Evolutionary conservation across 345 rosid species (phyloP).

Genomic region (Salix suchowensis): DNA sequence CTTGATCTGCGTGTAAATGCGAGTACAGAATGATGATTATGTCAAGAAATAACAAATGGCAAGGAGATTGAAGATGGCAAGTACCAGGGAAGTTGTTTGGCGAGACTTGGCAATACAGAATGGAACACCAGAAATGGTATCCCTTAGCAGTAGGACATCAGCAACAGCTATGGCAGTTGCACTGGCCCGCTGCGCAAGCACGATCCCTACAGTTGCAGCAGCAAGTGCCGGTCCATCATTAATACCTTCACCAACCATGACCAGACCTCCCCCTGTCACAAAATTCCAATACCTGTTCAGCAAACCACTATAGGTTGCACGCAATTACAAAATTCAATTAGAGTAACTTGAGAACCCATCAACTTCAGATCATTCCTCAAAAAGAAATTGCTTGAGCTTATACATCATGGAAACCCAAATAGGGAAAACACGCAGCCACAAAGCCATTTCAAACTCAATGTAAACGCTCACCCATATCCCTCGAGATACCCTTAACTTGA

Average conservation of each 20-base stretch:
- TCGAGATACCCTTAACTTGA: slow-evolving; percentile 64
- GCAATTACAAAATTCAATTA: not conserved
- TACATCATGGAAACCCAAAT: not conserved
- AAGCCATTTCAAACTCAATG: not conserved
- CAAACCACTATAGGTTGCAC: not conserved
- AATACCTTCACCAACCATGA: slow-evolving; percentile 97
- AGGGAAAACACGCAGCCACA: not conserved
- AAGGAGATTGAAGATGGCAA: not conserved
- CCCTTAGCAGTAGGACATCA: slow-evolving; percentile 69
- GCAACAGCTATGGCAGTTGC: slow-evolving; percentile 96
- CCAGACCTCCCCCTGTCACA: slow-evolving; percentile 78
- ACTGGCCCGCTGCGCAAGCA: slow-evolving; percentile 96
- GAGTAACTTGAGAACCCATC: not conserved
- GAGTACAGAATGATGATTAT: not conserved
- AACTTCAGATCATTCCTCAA: not conserved
- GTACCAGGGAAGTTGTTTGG: slow-evolving; percentile 78
- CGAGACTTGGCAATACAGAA: slow-evolving; percentile 85
- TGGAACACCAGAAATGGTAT: slow-evolving; percentile 78
- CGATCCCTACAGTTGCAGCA: slow-evolving; percentile 92
- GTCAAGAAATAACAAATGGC: not conserved
- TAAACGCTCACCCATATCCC: slow-evolving; percentile 62
- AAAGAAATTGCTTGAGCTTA: not conserved
- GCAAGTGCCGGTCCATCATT: slow-evolving; percentile 98
- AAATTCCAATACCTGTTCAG: slow-evolving; percentile 19
- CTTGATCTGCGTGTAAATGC: slow-evolving; percentile 53